Base-by-base conservation (phyloP, 495 filamentous ascomycete species). In the Chaetomium cochliodes region DNA sequence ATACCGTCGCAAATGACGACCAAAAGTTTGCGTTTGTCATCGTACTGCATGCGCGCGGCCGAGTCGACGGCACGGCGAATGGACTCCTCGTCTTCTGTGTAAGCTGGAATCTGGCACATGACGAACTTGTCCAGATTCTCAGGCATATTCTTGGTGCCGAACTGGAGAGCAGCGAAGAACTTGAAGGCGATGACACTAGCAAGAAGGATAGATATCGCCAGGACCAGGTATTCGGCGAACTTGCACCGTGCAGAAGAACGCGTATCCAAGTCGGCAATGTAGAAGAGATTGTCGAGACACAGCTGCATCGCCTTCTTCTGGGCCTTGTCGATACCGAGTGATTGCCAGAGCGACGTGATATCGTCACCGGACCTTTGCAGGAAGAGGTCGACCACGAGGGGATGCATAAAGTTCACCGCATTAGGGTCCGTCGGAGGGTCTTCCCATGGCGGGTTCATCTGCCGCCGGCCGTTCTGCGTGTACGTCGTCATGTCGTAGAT, bases 41-140 rank as follows among this genome's bases (percentile, higher is more conserved):
- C 94, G 74, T 99, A 99, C 60, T 85, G 84, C 92, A 99, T 96
- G 65, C 92, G 86, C 22, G 94, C 92, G 66, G 92, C 90, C 1
- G 94, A 98, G 76, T 99, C 94, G 71, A 99, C 94, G 65, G 93
- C 96, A 79, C 92, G 92, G 62, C 94, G 90, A 13, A 99, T 82
- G 37, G 93, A 97, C 2, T 99, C 94, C 76, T 99, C 94, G 70
- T 97, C 94, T 80, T 99, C 94, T 3, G 94, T 99, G 75, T 99
- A 99, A 13, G 90, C 94, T 3, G 94, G 94, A 41, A 99, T 92
- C 76, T 97, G 96, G 74, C 91, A 96, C 76, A 99, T 98, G 72
- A 99, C 81, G 73, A 99, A 99, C 74, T 98, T 98, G 79, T 99
- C 94, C 46, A 97, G 83, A 72, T 97, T 93, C 78, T 98, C 94